Base-by-base conservation (phyloP, 2,329 filamentous ascomycete species). In the Calycina herbarum region DNA sequence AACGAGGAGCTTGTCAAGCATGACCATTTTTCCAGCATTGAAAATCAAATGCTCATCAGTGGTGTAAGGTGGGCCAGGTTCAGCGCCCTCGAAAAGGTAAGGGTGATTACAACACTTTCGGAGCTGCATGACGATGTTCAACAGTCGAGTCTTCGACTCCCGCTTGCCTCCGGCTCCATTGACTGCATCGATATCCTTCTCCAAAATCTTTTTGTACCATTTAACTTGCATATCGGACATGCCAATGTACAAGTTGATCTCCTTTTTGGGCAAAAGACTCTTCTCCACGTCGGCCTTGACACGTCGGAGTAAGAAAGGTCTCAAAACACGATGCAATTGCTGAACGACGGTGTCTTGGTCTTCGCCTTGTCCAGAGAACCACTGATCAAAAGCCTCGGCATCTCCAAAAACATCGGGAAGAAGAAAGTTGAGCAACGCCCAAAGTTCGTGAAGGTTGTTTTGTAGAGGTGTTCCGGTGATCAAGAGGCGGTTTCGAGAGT, bases 191-290 rank as follows among this genome's bases (percentile, higher is more conserved):
- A 99, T 99, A 75, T 99, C 95, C 80, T 98, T 99, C 76, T 99
- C 95, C 2, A 99, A 82, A 72, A 99, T 99, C 81, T 97, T 98
- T 78, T 97, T 91, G 76, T 99, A 99, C 94, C 95, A 99, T 76
- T 95, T 96, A 72, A 97, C 87, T 78, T 99, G 95, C 95, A 99
- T 99, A 65, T 97, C 94, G 0, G 95, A 94, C 94, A 99, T 97
- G 71, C 94, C 95, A 71, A 99, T 90, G 76, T 98, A 99, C 33
- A 99, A 80, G 71, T 99, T 99, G 75, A 98, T 82, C 78, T 99
- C 95, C 78, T 98, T 97, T 83, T 99, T 99, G 2, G 95, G 95
- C 62, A 98, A 80, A 68, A 99, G 82, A 76, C 94, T 98, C 85
- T 99, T 99, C 78, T 99, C 95, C 4, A 99, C 95, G 77, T 99